Conservation (phyloP, 176 grass and related monocot genomes). For the Themeda triandra region DNA sequence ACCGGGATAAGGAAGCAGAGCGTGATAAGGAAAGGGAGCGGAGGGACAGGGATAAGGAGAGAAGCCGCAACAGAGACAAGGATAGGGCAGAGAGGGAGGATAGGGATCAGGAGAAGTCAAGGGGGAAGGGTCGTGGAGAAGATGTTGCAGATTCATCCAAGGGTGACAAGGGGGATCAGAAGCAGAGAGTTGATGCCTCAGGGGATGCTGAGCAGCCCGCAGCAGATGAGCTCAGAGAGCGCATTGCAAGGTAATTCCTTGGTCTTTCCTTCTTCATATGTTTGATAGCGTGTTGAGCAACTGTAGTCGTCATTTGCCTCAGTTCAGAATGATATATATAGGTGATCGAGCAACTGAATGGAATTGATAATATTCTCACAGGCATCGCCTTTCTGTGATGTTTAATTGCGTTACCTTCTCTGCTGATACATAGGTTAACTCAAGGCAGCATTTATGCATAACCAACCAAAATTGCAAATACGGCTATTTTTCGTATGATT, state of each 20-base stretch:
- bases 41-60: constrained; percentile 60
- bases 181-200: constrained; percentile 12
- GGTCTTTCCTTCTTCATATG: not conserved
- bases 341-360: not conserved
- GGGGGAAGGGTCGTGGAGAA: constrained; percentile 47
- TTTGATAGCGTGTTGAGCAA: not conserved
- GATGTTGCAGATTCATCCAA: constrained; percentile 35
- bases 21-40: constrained; percentile 51
- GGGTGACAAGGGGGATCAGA: constrained; percentile 36
- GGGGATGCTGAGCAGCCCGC: constrained; percentile 24
- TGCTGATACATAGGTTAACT: not conserved
- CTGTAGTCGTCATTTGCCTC: not conserved
- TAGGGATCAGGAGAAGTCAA: constrained; percentile 52
- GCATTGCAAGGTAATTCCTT: constrained; percentile 54
- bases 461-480: not conserved
- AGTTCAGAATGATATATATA: not conserved
- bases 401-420: not conserved
- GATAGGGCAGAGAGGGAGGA: constrained; percentile 39
- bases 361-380: not conserved
- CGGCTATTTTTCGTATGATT: not conserved
- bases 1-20: constrained; percentile 39
- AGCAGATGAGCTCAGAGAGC: constrained; percentile 50
- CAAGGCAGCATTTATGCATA: not conserved
- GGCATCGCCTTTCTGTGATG: not conserved
- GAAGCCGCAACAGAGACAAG: constrained; percentile 45